Evolutionary conservation across 176 grass and related monocot species (phyloP).

Genomic region (Rhipidocladum racemiflorum): DNA sequence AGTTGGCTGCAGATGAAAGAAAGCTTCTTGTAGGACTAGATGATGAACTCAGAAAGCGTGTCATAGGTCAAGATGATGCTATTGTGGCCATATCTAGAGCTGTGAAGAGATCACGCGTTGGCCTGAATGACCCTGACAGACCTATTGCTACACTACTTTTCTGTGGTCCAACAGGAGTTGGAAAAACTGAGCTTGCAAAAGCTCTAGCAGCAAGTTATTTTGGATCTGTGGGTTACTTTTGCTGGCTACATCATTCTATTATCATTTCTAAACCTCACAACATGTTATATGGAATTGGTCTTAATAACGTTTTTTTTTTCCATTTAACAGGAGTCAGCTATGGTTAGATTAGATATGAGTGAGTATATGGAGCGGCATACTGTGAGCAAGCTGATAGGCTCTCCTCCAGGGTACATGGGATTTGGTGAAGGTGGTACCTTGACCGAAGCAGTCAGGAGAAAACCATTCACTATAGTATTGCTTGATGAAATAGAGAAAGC

Average conservation of each 20-base stretch:
- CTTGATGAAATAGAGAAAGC: slow-evolving; percentile 99
- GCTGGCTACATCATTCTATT: slow-evolving; percentile 19
- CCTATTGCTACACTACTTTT: slow-evolving; percentile 91
- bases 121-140: slow-evolving; percentile 79
- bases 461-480: slow-evolving; percentile 84
- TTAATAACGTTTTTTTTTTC: slow-evolving; percentile 32
- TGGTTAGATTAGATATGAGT: slow-evolving; percentile 96
- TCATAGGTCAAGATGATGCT: slow-evolving; percentile 96
- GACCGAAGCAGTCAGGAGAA: slow-evolving; percentile 89
- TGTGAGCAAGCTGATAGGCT: slow-evolving; percentile 93
- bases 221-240: slow-evolving; percentile 72
- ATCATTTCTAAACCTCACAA: background rate
- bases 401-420: slow-evolving; percentile 95
- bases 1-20: slow-evolving; percentile 78
- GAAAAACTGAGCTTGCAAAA: slow-evolving; percentile 91
- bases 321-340: slow-evolving; percentile 65
- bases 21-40: slow-evolving; percentile 78
- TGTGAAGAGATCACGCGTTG: slow-evolving; percentile 84
- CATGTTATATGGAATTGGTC: slow-evolving; percentile 12
- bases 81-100: slow-evolving; percentile 76
- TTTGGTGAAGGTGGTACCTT: slow-evolving; percentile 88
- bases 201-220: slow-evolving; percentile 83
- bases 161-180: slow-evolving; percentile 93
- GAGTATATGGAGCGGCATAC: slow-evolving; percentile 97
- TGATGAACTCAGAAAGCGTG: slow-evolving; percentile 74